Conservation (phyloP, 768 basidiomycete genomes). For the Ramaria rubella region DNA sequence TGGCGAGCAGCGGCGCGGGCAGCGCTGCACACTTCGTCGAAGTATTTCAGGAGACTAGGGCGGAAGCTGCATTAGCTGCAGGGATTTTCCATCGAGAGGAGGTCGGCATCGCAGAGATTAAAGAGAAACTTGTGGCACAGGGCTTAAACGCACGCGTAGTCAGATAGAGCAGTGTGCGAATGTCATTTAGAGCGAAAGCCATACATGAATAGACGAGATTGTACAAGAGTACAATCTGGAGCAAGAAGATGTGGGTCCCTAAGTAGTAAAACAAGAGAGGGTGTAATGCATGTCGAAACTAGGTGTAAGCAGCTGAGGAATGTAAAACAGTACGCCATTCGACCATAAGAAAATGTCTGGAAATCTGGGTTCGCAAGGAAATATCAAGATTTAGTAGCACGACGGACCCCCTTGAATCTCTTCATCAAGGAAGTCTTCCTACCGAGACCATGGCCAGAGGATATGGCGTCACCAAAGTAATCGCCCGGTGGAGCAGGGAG, state of each 20-base stretch:
- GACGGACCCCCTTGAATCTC: slow-evolving; percentile 56
- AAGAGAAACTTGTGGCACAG: slow-evolving; percentile 43
- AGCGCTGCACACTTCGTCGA: slow-evolving; percentile 75
- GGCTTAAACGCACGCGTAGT: slow-evolving; percentile 43
- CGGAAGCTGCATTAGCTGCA: slow-evolving; percentile 90
- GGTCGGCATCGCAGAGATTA: slow-evolving; percentile 79
- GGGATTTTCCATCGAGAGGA: slow-evolving; percentile 94
- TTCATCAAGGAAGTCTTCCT: slow-evolving; percentile 75
- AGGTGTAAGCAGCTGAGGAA: background rate
- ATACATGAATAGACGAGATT: slow-evolving; percentile 5
- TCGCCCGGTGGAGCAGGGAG: slow-evolving; percentile 38
- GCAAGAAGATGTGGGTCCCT: background rate
- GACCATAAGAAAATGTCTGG: background rate
- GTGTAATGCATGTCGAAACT: background rate
- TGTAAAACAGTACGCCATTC: background rate
- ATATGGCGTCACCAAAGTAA: slow-evolving; percentile 43
- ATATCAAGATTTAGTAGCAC: background rate
- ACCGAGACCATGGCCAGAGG: slow-evolving; percentile 36
- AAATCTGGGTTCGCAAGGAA: background rate
- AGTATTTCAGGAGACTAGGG: slow-evolving; percentile 72
- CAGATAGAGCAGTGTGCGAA: background rate
- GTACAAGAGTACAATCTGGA: slow-evolving; percentile 12
- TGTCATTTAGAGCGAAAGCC: background rate
- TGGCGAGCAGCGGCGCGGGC: slow-evolving; percentile 94
- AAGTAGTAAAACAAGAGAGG: background rate